phyloP scores from a whole-genome alignment of 1,139 yeast genomes.

The Kodamaea sp. region DNA sequence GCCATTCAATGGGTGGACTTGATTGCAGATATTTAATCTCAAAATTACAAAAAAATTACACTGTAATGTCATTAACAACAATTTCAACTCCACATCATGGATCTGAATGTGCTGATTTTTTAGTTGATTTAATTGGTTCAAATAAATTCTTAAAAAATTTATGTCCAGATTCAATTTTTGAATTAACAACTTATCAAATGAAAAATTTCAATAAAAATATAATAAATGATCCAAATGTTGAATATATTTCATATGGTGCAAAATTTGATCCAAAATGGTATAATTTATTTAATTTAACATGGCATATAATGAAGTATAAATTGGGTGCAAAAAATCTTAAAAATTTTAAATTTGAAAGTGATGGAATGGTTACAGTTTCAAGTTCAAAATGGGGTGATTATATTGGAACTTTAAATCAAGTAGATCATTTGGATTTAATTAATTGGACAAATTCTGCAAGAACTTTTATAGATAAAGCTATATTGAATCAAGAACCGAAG shows the following conservation, averaged over 20 bases:
- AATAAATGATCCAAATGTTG: conserved; percentile 55
- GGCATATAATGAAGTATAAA: conserved; percentile 46
- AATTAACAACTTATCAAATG: conserved; percentile 59
- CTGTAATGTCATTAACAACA: conserved; percentile 73
- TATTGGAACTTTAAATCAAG: conserved; percentile 70
- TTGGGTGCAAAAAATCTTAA: conserved; percentile 11
- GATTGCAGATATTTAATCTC: conserved; percentile 77
- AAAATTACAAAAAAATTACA: conserved; percentile 44
- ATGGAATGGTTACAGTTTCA: conserved; percentile 78
- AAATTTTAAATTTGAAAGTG: conserved; percentile 52
- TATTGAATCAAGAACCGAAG: conserved; percentile 35
- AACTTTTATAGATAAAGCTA: conserved; percentile 28
- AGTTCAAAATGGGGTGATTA: conserved; percentile 85
- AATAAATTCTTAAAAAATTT: conserved; percentile 16
- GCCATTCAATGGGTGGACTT: conserved; percentile 96
- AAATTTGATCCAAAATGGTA: conserved; percentile 59
- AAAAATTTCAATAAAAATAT: conserved; percentile 50
- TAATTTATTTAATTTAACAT: conserved; percentile 59
- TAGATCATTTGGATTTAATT: conserved; percentile 82
- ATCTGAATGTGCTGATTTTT: conserved; percentile 75
- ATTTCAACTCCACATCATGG: conserved; percentile 88
- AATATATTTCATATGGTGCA: conserved; percentile 84
- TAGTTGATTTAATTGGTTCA: conserved; percentile 30
- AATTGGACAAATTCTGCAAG: conserved; percentile 71
- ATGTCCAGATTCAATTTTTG: conserved; percentile 49